Base-by-base conservation (phyloP, 2,329 filamentous ascomycete species). In the Xylariaceae sp. region DNA sequence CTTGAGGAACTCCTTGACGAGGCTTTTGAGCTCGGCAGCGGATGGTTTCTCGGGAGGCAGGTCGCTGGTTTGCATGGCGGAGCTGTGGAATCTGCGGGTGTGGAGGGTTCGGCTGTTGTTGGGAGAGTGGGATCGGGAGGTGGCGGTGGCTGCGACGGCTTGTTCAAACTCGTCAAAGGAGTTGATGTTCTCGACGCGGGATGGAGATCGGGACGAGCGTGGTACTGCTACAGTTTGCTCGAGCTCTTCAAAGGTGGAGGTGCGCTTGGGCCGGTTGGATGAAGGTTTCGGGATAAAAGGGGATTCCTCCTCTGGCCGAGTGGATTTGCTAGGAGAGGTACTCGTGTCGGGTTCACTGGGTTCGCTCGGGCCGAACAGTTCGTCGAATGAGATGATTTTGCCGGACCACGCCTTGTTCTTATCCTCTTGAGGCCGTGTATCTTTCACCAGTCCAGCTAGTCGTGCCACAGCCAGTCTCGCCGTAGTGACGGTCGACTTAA, bases 361-460 rank as follows among this genome's bases (percentile, higher is more conserved):
- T 39, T 52, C 37, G 18, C 51, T 30, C 1, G 67, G 61, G 2
- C 58, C 60, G 57, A 68, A 60, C 37, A 74, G 52, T 30, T 74
- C 71, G n/a, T 74, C 73, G 45, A 74, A 74, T 6, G 73, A 72
- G 51, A 74, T 52, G 13, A 70, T 60, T 51, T 73, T 69, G n/a
- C 73, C 72, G 11, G 70, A 65, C 69, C 69, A 74, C 7, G 71
- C 74, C 64, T 77, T 71, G 4, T 74, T 70, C 49, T 70, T 71
- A 45, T 74, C 69, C 1, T 48, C 50, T 34, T 69, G 60, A 13
- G 67, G 66, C 17, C 64, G 63, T 34, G 62, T 64, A 15, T 71
- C 68, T 45, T 60, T 63, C 5, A 69, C 55, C 23, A 72, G 49
- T 3, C 71, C 71, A 6, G 70, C 71, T 17, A 71, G 61, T 17